A percentile compares a stretch with the other conserved stretches of the same genome.
phyloP scores from a whole-genome alignment of 2,329 filamentous ascomycete genomes.

The Ascochyta viciae-villosae region DNA sequence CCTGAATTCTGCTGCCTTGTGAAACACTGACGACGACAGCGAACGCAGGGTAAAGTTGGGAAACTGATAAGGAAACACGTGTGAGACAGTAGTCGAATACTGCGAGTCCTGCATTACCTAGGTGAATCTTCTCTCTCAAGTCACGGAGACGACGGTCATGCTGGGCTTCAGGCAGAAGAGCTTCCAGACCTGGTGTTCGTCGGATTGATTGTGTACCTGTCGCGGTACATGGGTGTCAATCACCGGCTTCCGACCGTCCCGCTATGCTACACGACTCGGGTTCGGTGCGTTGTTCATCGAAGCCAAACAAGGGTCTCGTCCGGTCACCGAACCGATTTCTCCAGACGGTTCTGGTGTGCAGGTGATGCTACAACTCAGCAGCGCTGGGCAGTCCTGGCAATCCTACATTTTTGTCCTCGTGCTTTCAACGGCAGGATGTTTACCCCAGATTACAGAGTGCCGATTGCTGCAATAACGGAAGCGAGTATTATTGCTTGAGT shows the following conservation, averaged over 20 bases:
- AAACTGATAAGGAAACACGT: constrained; percentile 25
- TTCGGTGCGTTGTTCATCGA: constrained; percentile 17
- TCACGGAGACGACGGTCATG: constrained; percentile 5
- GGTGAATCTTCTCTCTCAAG: constrained; percentile 8
- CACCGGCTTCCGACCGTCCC: constrained; percentile 13
- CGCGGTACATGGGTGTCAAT: constrained; percentile 11
- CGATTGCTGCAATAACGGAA: constrained; percentile 36
- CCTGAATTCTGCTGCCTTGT: constrained; percentile 40
- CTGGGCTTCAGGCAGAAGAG: constrained; percentile 11
- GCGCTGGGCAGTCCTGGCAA: constrained; percentile 21
- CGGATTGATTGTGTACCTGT: constrained; percentile 15
- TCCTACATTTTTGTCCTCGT: constrained; percentile 28
- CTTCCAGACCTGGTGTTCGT: constrained; percentile 18
- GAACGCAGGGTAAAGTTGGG: constrained; percentile 18
- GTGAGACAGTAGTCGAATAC: constrained; percentile 23
- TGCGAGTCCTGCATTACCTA: constrained; percentile 23
- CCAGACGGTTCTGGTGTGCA: constrained; percentile 22
- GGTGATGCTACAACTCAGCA: constrained; percentile 30
- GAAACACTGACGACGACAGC: constrained; percentile 27
- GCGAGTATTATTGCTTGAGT: constrained; percentile 37
- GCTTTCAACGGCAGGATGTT: constrained; percentile 31
- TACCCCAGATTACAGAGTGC: constrained; percentile 36
- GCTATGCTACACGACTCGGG: constrained; percentile 13
- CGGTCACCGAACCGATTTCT: constrained; percentile 27
- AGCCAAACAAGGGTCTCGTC: constrained; percentile 19